A percentile compares a stretch with the other conserved stretches of the same genome.
Evolutionary conservation across 768 basidiomycete genomes (phyloP).

Genomic region (Kwoniella heveanensis): DNA sequence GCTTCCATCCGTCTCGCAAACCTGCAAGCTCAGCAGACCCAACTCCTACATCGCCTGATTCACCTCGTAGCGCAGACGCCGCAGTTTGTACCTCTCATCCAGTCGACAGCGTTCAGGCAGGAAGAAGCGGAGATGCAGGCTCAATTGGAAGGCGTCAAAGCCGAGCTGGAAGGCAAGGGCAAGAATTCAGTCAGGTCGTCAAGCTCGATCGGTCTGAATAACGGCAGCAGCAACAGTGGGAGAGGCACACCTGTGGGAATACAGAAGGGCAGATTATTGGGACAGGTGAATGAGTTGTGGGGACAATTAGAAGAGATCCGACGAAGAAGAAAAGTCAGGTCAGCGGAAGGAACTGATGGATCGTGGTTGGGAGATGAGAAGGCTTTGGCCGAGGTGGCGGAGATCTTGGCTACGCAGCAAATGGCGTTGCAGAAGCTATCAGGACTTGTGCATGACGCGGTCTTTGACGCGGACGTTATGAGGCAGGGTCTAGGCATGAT

Average conservation of each 20-base stretch:
- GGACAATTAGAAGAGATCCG: conserved; percentile 49
- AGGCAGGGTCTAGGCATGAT: conserved; percentile 15
- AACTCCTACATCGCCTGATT: conserved; percentile 48
- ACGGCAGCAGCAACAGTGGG: conserved; percentile 13
- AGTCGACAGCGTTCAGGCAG: conserved; percentile 43
- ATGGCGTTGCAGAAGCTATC: conserved; percentile 46
- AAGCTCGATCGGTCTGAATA: conserved; percentile 1
- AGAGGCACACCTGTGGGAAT: conserved; percentile 21
- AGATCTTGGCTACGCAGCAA: conserved; percentile 45
- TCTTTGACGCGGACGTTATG: conserved; percentile 46
- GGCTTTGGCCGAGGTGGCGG: conserved; percentile 23
- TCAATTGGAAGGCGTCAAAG: conserved; percentile 39
- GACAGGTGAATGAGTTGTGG: conserved; percentile 54
- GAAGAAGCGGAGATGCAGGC: conserved; percentile 44
- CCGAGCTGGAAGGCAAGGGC: conserved; percentile 48
- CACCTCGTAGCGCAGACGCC: conserved; percentile 47
- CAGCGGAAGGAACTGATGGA: background rate
- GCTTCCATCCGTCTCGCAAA: conserved; percentile 40
- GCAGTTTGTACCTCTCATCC: conserved; percentile 46
- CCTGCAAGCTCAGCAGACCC: conserved; percentile 44
- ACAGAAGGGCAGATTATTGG: conserved; percentile 47
- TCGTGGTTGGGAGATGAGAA: conserved; percentile 13
- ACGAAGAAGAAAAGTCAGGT: conserved; percentile 29
- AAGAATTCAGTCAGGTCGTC: conserved; percentile 6
- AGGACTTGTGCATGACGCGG: conserved; percentile 30